Evolutionary conservation across 148 eudicot species (phyloP).

Genomic region (Rhododendron henanense): DNA sequence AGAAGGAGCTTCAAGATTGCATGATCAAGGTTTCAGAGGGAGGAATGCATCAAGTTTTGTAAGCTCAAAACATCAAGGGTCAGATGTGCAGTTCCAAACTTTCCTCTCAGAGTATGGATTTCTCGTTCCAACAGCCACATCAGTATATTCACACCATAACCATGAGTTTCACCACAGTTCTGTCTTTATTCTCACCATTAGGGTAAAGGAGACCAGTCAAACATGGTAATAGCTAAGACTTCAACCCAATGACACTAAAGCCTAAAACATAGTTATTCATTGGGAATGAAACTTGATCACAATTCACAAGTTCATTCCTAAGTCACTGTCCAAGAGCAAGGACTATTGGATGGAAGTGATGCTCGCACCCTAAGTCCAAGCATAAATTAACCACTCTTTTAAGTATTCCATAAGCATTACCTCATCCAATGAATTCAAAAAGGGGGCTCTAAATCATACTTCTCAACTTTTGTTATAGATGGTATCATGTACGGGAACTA

Average conservation of each 20-base stretch:
- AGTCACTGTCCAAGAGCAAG: background rate
- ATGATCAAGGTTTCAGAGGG: background rate
- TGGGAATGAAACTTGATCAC: background rate
- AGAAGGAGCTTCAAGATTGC: background rate
- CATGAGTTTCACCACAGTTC: background rate
- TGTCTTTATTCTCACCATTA: background rate
- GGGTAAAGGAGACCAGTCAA: background rate
- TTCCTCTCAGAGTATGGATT: background rate
- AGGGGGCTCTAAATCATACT: background rate
- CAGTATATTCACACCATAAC: background rate
- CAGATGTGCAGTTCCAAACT: constrained; percentile 5
- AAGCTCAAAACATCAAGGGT: constrained; percentile 1
- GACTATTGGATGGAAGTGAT: background rate
- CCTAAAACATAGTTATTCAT: background rate
- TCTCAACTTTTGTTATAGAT: background rate
- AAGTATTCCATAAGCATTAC: background rate
- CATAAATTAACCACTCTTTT: background rate
- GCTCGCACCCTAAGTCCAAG: background rate
- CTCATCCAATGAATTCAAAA: background rate
- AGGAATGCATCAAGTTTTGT: background rate
- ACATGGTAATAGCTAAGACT: background rate
- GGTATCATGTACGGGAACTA: background rate
- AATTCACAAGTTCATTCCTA: background rate
- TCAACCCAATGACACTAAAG: background rate
- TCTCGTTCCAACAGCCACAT: background rate